Base-by-base conservation (phyloP, 225 moss, liverwort and hornwort genomes). In the Physcomitrellopsis africana region DNA sequence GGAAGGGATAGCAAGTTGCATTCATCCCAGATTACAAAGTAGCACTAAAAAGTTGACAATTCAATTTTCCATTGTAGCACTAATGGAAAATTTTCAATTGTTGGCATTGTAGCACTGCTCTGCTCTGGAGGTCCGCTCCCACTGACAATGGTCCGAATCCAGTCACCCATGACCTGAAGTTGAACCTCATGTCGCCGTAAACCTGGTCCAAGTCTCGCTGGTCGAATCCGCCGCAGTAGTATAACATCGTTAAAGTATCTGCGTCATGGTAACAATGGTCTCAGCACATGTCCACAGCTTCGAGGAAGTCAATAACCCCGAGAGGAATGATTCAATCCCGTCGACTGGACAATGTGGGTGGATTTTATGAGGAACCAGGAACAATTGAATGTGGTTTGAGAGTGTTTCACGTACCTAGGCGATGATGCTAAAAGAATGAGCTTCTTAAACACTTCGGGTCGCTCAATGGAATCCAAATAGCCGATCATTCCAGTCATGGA, bases 111-210 rank as follows among this genome's bases (percentile, higher is more conserved):
- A 89, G 86, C 42, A 91, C 90, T 16, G 93, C 78, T 45, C 41
- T 17, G 51, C 77, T 88, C 65, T 87, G 85, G 20, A 89, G 88
- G 81, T 87, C 92, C 8, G 85, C 86, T 52, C 92, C 92, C 3
- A 88, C 77, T 11, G 82, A 85, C 5, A 68, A 82, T 22, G 91
- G 89, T 26, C 83, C 91, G 46, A 91, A 93, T 22, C 93, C 91
- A 26, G 86, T 80, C 81, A 93, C 93, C 93, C 89, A 91, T 26
- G 87, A 81, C 77, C 81, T 81, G 65, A 93, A 91, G 14, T 93
- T 91, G 60, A 83, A 85, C 42, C 86, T 85, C 89, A 91, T 93
- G 19, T 87, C 87, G 49, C 81, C 87, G 72, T 84, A 91, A 10
- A 91, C 77, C 65, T 75, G 84, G 51, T 93, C 84, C 17, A 93